Conservation (phyloP, 1,284 basidiomycete genomes). For the Lentinula novae-zelandiae region DNA sequence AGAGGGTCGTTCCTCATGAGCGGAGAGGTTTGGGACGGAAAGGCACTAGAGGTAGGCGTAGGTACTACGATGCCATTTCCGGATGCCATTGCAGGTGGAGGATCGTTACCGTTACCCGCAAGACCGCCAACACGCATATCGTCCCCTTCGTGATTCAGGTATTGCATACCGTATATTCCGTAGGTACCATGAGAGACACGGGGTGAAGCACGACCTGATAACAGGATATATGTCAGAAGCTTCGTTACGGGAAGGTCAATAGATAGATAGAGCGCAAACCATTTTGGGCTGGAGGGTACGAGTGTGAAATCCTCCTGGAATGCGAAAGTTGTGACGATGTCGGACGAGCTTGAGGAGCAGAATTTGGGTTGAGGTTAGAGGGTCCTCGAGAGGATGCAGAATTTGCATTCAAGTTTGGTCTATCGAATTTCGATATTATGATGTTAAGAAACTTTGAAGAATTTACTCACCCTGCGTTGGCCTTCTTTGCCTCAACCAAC, state of each 20-base stretch:
- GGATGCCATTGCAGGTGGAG: neutral
- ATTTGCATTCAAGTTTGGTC: neutral
- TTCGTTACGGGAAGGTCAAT: too few species aligned
- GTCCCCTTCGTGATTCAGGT: conserved; percentile 15
- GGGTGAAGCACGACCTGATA: neutral
- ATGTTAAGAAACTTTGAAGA: neutral
- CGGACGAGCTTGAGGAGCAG: neutral
- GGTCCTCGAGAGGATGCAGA: neutral
- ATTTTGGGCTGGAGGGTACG: neutral
- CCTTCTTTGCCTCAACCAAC: conserved; percentile 6
- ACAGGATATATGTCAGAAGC: neutral
- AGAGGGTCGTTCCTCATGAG: conserved; percentile 1
- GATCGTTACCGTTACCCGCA: neutral
- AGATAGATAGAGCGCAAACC: too few species aligned
- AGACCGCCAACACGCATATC: conserved; percentile 14
- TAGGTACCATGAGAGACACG: neutral
- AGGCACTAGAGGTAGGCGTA: neutral
- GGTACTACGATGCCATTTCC: neutral
- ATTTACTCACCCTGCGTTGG: neutral
- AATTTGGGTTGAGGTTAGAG: conserved; percentile 2
- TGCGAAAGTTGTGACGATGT: neutral
- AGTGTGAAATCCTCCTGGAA: neutral
- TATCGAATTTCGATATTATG: neutral
- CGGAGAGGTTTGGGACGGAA: neutral
- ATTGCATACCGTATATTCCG: conserved; percentile 16